Conservation (phyloP, 192 early-diverging fungal genomes). For the Dissophora ornata region DNA sequence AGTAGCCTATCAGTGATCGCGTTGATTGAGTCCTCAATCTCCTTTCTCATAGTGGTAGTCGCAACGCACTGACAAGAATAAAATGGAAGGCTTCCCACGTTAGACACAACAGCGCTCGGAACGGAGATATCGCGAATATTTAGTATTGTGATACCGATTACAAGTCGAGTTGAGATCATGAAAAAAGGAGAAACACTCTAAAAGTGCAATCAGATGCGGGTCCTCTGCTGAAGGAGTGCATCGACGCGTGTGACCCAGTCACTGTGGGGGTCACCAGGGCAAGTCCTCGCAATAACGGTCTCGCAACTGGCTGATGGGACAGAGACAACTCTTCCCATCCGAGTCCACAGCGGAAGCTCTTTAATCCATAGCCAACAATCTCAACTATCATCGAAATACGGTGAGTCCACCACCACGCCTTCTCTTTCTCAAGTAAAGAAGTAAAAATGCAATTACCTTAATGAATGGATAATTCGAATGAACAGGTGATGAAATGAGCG, state of each 20-base stretch:
- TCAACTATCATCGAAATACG: slow-evolving; percentile 1
- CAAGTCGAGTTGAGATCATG: too few relatives aligned
- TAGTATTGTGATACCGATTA: too few relatives aligned
- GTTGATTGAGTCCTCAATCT: slow-evolving; percentile 1
- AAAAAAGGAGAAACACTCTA: not conserved
- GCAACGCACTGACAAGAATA: too few relatives aligned
- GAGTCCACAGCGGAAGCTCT: slow-evolving; percentile 26
- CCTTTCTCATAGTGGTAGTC: not conserved
- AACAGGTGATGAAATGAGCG: too few relatives aligned
- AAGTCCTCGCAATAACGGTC: slow-evolving; percentile 14
- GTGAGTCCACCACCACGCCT: slow-evolving; percentile 28
- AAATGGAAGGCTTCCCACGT: too few relatives aligned
- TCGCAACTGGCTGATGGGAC: slow-evolving; percentile 15
- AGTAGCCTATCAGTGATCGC: not conserved
- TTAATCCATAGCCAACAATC: not conserved
- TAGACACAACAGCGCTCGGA: too few relatives aligned
- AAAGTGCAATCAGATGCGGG: slow-evolving; percentile 9
- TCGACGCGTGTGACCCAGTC: slow-evolving; percentile 26
- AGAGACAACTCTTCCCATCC: slow-evolving; percentile 1
- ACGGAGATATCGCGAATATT: too few relatives aligned
- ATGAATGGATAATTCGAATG: too few relatives aligned
- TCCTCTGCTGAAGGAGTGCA: slow-evolving; percentile 36
- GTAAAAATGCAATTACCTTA: too few relatives aligned
- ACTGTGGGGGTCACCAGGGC: slow-evolving; percentile 19
- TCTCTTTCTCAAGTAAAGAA: not conserved